phyloP scores from a whole-genome alignment of 306 rosid species.

The Trifolium pratense region DNA sequence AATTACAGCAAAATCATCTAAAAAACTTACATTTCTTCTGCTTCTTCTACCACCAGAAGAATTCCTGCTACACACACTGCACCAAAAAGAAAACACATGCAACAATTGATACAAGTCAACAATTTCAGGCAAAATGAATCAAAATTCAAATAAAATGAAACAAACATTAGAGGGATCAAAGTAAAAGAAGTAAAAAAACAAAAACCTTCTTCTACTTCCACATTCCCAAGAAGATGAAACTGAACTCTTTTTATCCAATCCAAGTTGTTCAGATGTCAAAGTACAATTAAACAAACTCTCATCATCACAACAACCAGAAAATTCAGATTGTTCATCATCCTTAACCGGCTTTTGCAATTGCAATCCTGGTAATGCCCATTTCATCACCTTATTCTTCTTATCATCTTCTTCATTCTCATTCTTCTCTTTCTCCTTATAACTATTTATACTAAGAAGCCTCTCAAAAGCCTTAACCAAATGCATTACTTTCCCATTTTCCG shows the following conservation, averaged over 20 bases:
- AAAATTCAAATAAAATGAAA: neutral
- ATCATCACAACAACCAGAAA: conserved; percentile 29
- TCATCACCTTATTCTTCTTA: conserved; percentile 48
- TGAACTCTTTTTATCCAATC: conserved; percentile 62
- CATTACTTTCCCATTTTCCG: conserved; percentile 80
- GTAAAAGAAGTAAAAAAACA: conserved; percentile 2
- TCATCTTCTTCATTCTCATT: conserved; percentile 28
- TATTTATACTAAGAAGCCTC: conserved; percentile 53
- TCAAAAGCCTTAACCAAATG: conserved; percentile 91
- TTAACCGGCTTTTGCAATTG: conserved; percentile 39
- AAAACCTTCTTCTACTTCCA: conserved; percentile 67
- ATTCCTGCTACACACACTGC: conserved; percentile 70
- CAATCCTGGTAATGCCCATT: conserved; percentile 93
- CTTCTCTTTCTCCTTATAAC: conserved; percentile 36
- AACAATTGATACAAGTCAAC: neutral
- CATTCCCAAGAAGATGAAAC: conserved; percentile 77
- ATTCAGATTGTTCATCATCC: conserved; percentile 45
- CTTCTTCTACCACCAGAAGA: conserved; percentile 72
- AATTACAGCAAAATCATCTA: neutral
- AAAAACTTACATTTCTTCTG: conserved; percentile 78
- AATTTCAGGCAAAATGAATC: conserved; percentile 2
- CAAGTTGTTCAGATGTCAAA: conserved; percentile 75
- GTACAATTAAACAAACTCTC: conserved; percentile 52
- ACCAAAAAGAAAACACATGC: conserved; percentile 25
- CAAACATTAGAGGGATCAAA: neutral